A percentile compares a stretch with the other conserved stretches of the same genome.
phyloP scores from a whole-genome alignment of 202 grass and related monocot genomes.

The Carex arenaria region DNA sequence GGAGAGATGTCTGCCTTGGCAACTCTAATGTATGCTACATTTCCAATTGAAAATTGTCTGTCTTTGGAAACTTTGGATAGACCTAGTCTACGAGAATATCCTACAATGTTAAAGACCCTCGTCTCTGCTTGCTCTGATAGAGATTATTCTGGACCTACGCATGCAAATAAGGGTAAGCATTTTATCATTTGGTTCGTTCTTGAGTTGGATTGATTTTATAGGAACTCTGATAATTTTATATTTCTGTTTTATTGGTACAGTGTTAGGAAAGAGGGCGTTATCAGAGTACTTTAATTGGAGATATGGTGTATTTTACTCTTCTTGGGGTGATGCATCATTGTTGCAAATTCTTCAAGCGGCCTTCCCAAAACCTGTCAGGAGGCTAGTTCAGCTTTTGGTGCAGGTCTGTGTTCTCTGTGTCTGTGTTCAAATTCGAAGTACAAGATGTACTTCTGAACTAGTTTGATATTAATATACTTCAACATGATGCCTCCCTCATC shows the following conservation, averaged over 20 bases:
- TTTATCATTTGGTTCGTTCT: constrained; percentile 6
- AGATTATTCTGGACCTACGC: constrained; percentile 55
- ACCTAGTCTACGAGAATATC: constrained; percentile 63
- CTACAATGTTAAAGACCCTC: constrained; percentile 68
- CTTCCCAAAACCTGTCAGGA: constrained; percentile 72
- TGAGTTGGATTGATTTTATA: constrained; percentile 6
- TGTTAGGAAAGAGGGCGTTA: constrained; percentile 59
- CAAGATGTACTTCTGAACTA: background rate
- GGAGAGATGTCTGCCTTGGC: constrained; percentile 82
- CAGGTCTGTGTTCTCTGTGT: constrained; percentile 51
- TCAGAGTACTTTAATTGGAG: constrained; percentile 83
- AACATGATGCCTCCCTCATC: constrained; percentile 15
- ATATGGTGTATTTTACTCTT: constrained; percentile 68
- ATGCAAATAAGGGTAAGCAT: constrained; percentile 46
- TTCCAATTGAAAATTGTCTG: constrained; percentile 74
- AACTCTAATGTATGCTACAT: constrained; percentile 92
- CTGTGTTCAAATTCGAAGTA: background rate
- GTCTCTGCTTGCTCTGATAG: constrained; percentile 63
- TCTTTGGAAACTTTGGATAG: constrained; percentile 82
- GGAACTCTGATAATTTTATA: background rate
- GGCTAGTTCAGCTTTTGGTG: constrained; percentile 81
- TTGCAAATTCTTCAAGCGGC: constrained; percentile 79
- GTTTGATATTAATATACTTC: constrained; percentile 1
- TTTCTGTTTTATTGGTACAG: constrained; percentile 40
- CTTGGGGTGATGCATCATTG: constrained; percentile 83